Conservation (phyloP, 257 asterid genomes). For the Solanum commersonii region DNA sequence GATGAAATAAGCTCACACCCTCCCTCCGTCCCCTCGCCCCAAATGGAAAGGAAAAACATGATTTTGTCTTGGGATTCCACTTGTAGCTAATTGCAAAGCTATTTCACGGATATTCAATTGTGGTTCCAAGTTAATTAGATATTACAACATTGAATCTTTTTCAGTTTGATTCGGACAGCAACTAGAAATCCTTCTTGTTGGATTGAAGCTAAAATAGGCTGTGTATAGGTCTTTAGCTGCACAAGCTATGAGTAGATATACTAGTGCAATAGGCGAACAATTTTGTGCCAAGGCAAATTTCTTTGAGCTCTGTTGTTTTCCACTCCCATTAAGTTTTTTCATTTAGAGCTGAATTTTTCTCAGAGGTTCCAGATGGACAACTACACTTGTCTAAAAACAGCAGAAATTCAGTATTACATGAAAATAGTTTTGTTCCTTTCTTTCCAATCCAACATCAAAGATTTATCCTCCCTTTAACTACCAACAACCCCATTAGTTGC, state of each 20-base stretch:
- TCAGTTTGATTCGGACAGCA: neutral
- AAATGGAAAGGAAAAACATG: neutral
- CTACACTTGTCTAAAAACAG: neutral
- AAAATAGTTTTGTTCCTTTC: neutral
- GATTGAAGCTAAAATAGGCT: neutral
- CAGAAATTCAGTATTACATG: neutral
- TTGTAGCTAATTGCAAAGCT: neutral
- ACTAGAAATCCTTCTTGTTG: neutral
- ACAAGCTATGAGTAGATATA: neutral
- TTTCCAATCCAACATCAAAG: neutral
- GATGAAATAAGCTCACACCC: neutral
- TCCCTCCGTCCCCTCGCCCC: neutral
- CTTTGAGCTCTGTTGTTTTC: neutral
- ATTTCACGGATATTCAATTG: neutral
- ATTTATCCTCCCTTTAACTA: neutral
- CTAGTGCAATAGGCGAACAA: neutral
- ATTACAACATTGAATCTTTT: neutral
- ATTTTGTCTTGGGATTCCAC: neutral
- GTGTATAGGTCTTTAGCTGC: neutral
- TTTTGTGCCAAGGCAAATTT: neutral
- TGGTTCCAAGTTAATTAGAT: neutral
- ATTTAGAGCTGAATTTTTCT: neutral
- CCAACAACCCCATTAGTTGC: neutral
- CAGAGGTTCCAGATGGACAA: neutral
- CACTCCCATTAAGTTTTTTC: neutral